These are phyloP conservation scores for Aegle marmelos DNA, from an alignment of 345 rosid species.

Conservation along the genomic window DNA sequence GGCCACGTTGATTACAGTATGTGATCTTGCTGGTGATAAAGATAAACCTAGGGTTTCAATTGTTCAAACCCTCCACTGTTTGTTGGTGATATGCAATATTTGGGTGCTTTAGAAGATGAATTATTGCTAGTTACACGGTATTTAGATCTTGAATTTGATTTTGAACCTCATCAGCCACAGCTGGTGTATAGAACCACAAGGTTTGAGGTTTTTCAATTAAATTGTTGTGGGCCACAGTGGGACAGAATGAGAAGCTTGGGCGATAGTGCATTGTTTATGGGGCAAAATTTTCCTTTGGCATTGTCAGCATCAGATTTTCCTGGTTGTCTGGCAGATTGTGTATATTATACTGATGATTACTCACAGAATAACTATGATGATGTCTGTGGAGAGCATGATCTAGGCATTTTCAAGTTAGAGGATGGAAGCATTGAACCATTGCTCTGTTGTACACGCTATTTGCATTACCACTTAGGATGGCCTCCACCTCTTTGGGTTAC, in stretches of 20 bases:
- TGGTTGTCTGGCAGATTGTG: constrained; percentile 39
- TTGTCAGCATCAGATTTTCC: constrained; percentile 44
- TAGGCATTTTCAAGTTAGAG: constrained; percentile 45
- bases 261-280: constrained; percentile 39
- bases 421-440: constrained; percentile 46
- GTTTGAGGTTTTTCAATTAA: constrained; percentile 47
- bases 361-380: constrained; percentile 38
- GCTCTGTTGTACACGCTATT: constrained; percentile 30
- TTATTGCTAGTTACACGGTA: constrained; percentile 39
- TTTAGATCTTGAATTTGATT: constrained; percentile 25
- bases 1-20: constrained; percentile 33
- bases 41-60: constrained; percentile 28
- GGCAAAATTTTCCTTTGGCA: constrained; percentile 46
- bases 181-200: constrained; percentile 31
- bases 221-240: constrained; percentile 33
- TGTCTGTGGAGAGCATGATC: constrained; percentile 37
- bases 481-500: constrained; percentile 57
- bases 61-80: constrained; percentile 22
- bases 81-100: constrained; percentile 53
- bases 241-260: constrained; percentile 35
- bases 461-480: constrained; percentile 16
- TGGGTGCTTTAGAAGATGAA: constrained; percentile 45
- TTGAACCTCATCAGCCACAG: constrained; percentile 23
- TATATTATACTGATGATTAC: constrained; percentile 56
- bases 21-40: constrained; percentile 28